Percentiles rank a stretch among this genome's conserved stretches.
These are phyloP conservation scores for Colletotrichum sp. DNA, from an alignment of 2,329 filamentous ascomycete genomes.

Conservation along the genomic window DNA sequence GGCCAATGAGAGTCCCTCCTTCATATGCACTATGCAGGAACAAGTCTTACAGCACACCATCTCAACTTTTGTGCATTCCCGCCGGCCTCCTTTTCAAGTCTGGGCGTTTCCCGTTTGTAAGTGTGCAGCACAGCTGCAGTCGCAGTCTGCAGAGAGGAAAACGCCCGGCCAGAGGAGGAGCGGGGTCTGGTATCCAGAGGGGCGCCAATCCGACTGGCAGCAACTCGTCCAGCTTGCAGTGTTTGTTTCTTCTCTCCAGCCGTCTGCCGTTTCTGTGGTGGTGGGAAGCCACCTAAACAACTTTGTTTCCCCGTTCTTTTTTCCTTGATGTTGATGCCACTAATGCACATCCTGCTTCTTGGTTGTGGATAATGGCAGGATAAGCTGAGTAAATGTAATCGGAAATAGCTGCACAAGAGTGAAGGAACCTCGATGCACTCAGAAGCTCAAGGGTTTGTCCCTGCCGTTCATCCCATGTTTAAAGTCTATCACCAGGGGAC, in stretches of 20 bases:
- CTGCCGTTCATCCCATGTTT: slow-evolving; percentile 4
- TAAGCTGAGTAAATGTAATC: neutral
- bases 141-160: neutral
- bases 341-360: neutral
- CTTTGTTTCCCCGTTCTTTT: neutral
- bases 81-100: slow-evolving; percentile 7
- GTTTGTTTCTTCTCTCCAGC: slow-evolving; percentile 8
- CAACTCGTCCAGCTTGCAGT: neutral
- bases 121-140: neutral
- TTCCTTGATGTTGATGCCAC: neutral
- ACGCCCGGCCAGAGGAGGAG: neutral
- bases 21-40: slow-evolving; percentile 14
- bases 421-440: neutral
- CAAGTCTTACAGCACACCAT: slow-evolving; percentile 6
- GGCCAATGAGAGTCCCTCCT: neutral
- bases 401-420: neutral
- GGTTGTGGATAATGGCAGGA: neutral
- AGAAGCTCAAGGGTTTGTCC: neutral
- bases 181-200: slow-evolving; percentile 1
- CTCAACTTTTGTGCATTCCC: slow-evolving; percentile 4
- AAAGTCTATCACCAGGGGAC: neutral
- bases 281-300: neutral
- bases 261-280: neutral
- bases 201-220: neutral
- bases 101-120: neutral